Conservation (phyloP, 2,329 filamentous ascomycete genomes). For the Hymenoscyphus albidus region DNA sequence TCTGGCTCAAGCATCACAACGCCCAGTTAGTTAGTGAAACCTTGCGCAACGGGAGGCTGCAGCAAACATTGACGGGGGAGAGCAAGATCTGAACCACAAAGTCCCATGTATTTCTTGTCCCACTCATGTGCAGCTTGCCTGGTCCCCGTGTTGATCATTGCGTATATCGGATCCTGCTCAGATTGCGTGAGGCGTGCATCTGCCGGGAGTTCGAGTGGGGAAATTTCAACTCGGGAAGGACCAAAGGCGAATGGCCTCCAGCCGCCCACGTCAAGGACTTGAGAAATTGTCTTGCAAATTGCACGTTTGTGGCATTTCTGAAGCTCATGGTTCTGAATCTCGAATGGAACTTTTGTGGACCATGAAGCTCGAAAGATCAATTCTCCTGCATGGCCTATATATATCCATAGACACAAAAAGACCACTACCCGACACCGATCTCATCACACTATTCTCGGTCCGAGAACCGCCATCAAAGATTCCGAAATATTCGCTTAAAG, state of each 20-base stretch:
- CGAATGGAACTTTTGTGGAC: background rate
- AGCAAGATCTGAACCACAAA: conserved; percentile 3
- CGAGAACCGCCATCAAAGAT: background rate
- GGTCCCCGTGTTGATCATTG: conserved; percentile 2
- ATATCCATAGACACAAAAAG: background rate
- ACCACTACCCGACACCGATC: background rate
- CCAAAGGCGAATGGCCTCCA: background rate
- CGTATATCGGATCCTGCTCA: conserved; percentile 1
- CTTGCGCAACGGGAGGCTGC: background rate
- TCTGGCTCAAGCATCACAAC: background rate
- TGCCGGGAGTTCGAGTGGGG: background rate
- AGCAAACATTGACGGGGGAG: background rate
- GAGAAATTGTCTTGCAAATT: background rate
- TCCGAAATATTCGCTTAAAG: background rate
- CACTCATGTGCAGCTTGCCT: background rate
- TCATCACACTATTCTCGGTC: background rate
- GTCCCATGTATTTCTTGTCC: background rate
- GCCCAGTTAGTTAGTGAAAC: background rate
- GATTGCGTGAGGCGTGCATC: background rate
- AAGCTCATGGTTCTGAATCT: background rate
- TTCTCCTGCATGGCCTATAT: background rate
- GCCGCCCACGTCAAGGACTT: background rate
- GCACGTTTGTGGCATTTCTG: background rate
- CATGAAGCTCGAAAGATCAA: background rate
- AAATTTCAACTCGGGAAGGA: background rate